Evolutionary conservation across 768 basidiomycete species (phyloP), one percentile per base, ranked within the genome.

Genomic region (Boletus subcaerulescens): DNA sequence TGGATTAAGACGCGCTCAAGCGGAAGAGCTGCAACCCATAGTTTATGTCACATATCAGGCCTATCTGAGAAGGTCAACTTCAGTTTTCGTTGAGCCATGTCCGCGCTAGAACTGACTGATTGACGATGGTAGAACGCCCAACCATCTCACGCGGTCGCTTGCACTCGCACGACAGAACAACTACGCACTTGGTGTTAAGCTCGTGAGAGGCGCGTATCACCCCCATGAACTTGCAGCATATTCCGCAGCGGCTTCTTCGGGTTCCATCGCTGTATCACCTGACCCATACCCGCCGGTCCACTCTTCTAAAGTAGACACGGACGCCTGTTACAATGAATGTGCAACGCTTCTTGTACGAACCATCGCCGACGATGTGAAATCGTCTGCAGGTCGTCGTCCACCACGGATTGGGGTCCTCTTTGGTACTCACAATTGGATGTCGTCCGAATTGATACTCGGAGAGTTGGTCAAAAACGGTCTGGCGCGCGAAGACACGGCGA

Each of bases 171-270:
- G 80, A 57, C 68, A 67, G 48, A 76, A 85, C 58, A 77, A 81
- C 36, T 96, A 91, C 65, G 77, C 88, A 0, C 78, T 96, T 0
- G 94, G 94, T 11, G 84, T 93, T 52, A 98, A 97, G 71, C 86
- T 98, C 45, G 94, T 97, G 31, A 84, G 94, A 22, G 94, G 94
- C 0, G 94, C 94, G 3, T 98, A 98, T 70, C 91, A 94, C 64
- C 77, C 83, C 0, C 81, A 89, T 53, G 94, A 97, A 65, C 58
- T 80, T 26, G 73, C 77, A 5, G 83, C 83, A 2, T 78, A 67
- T 35, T 36, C 55, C 11, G 45, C 60, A 12, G 33, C 51, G 11
- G 20, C 48, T 29, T 72, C 73, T 1, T 64, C 73, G 1, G n/a
- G 17, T 13, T 52, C 52, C 40, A 50, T 65, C 4, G 82, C 82